Evolutionary conservation across 2,329 filamentous ascomycete species (phyloP).

Genomic region (Polytolypa hystricis): DNA sequence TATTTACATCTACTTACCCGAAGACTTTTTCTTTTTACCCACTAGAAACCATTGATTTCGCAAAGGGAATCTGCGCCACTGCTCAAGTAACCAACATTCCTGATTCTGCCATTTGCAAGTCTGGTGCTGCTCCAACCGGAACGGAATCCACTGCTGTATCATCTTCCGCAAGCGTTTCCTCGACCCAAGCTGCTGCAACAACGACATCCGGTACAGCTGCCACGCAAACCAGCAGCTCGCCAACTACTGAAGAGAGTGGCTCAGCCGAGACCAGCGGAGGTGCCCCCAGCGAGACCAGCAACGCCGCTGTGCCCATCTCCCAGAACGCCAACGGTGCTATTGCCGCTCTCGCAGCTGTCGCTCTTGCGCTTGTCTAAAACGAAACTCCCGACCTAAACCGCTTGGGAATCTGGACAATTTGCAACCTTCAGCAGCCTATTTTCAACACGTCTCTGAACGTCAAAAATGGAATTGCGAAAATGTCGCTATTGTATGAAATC

Average conservation of each 20-base stretch:
- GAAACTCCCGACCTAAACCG: neutral
- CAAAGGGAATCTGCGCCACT: conserved; percentile 28
- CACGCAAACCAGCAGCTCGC: conserved; percentile 1
- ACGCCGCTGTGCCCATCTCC: neutral
- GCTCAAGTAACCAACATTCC: conserved; percentile 28
- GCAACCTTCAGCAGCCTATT: too few species aligned
- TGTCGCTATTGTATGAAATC: too few species aligned
- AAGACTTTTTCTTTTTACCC: conserved; percentile 1
- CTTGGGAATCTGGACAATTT: too few species aligned
- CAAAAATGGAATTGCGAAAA: too few species aligned
- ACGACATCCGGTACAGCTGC: conserved; percentile 15
- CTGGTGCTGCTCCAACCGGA: conserved; percentile 7
- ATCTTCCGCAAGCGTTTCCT: conserved; percentile 3
- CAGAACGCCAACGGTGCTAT: neutral
- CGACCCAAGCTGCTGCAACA: conserved; percentile 15
- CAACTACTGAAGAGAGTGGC: conserved; percentile 6
- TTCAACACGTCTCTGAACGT: too few species aligned
- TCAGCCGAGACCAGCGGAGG: conserved; percentile 14
- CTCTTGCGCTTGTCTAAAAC: neutral
- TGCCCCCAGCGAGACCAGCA: conserved; percentile 16
- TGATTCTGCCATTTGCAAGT: conserved; percentile 19
- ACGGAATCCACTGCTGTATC: conserved; percentile 9
- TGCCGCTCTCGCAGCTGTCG: neutral
- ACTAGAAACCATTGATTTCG: conserved; percentile 25
- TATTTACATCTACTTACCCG: neutral